These are phyloP conservation scores for Tremellales sp. DNA, from an alignment of 1,284 basidiomycete species.

Conservation along the genomic window DNA sequence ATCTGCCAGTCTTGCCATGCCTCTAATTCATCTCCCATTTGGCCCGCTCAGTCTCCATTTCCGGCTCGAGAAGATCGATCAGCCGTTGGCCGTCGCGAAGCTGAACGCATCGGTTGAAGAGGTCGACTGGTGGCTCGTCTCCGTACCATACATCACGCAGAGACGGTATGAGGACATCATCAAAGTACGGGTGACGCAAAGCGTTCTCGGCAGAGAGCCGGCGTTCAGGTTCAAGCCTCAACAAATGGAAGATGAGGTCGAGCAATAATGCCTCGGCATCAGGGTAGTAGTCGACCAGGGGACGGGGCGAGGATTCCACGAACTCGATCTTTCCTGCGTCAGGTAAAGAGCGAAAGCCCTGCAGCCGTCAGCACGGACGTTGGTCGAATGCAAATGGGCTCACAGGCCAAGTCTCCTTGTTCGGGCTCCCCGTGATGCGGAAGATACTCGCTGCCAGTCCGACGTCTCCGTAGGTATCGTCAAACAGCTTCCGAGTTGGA, in stretches of 20 bases:
- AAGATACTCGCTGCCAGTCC: slow-evolving; percentile 43
- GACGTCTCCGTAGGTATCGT: slow-evolving; percentile 33
- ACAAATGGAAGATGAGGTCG: background rate
- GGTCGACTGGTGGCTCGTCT: background rate
- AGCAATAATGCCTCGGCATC: background rate
- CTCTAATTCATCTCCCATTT: no score
- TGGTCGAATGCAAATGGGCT: slow-evolving; percentile 7
- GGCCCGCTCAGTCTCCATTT: background rate
- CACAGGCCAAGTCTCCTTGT: slow-evolving; percentile 34
- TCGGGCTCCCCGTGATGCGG: slow-evolving; percentile 31
- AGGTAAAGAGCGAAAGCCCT: slow-evolving; percentile 29
- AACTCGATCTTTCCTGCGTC: slow-evolving; percentile 39
- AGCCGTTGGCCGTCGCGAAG: background rate
- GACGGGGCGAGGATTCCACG: slow-evolving; percentile 7
- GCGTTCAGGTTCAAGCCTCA: slow-evolving; percentile 1
- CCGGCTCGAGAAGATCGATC: background rate
- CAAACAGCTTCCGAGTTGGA: slow-evolving; percentile 27
- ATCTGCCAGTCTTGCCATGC: no score
- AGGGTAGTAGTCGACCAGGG: slow-evolving; percentile 2
- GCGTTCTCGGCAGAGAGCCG: background rate
- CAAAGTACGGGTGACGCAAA: slow-evolving; percentile 4
- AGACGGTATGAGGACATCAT: background rate
- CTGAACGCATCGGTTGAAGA: background rate
- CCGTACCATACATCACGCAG: background rate
- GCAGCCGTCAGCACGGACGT: slow-evolving; percentile 3